Base-by-base conservation (phyloP, 441 rosid species). In the Manihot esculenta region DNA sequence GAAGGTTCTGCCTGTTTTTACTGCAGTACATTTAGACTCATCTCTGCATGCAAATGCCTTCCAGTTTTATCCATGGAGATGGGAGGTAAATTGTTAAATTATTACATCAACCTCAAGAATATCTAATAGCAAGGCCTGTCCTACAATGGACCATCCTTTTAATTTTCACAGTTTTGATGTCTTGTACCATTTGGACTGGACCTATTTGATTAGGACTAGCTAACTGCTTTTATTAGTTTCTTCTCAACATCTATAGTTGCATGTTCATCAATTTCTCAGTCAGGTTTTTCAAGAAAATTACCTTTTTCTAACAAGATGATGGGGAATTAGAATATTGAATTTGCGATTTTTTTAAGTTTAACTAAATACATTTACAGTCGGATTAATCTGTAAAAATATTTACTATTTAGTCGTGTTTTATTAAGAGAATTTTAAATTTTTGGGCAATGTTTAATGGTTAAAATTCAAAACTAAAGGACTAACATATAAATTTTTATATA, bases 11-110 rank as follows among this genome's bases (percentile, higher is more conserved):
- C 87, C 91, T 27, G 85, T 84, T 56, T 84, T 87, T 20, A 75
- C 86, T 50, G 89, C 89, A 14, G 87, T 84, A 42, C 88, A 87
- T 78, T 73, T 87, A 53, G 87, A 87, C 70, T 70, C 85, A 35
- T 72, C 83, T 64, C 74, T 80, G 53, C 85, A 80, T 68, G 73
- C 73, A 67, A 72, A 56, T 76, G 79, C 91, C 54, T 77, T 64
- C 18, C 77, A 81, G 33, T 87, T 87, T 62, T 62, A 87, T 79
- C 91, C 91, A n/a, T 85, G 87, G 87, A 77, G 91, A 79, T 87
- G 91, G 91, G 83, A 87, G 89, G 91, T 85, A 80, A n/a, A 65
- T 67, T 18, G 56, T n/a, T 55, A 30, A 35, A 74, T 62, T 33
- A 33, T 51, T 20, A 7, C 49, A 23, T 58, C 13, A 24, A 66